Conservation (phyloP, 2,329 filamentous ascomycete species). For the Corinectria fuckeliana region DNA sequence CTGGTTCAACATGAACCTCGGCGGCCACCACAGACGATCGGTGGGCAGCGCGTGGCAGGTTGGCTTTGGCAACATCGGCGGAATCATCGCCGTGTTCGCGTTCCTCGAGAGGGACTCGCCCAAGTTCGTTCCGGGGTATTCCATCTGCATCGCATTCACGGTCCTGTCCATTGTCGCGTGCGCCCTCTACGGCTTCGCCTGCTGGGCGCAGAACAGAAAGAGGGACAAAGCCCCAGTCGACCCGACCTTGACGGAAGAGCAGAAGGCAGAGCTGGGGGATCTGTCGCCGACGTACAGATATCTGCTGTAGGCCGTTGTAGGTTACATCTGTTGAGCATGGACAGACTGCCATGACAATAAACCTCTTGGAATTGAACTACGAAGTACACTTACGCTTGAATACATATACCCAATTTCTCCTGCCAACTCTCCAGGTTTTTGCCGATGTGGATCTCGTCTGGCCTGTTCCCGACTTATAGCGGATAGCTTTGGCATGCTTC, state of each 20-base stretch:
- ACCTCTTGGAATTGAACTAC: no score
- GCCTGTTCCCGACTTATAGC: no score
- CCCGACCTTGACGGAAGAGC: slow-evolving; percentile 60
- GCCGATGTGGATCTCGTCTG: no score
- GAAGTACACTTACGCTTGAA: no score
- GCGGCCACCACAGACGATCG: slow-evolving; percentile 72
- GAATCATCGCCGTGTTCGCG: slow-evolving; percentile 77
- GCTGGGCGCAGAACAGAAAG: slow-evolving; percentile 65
- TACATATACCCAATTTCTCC: no score
- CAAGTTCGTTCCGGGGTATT: slow-evolving; percentile 74
- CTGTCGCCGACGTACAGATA: slow-evolving; percentile 67
- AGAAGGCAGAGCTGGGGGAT: slow-evolving; percentile 68
- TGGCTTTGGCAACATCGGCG: slow-evolving; percentile 80
- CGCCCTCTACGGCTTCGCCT: slow-evolving; percentile 63
- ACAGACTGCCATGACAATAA: no score
- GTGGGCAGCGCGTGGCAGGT: slow-evolving; percentile 80
- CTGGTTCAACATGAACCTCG: slow-evolving; percentile 83
- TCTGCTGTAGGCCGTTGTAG: slow-evolving; percentile 50
- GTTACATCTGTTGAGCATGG: no score
- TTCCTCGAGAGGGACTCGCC: slow-evolving; percentile 73
- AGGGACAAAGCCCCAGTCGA: slow-evolving; percentile 56
- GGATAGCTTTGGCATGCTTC: no score
- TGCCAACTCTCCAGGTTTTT: no score
- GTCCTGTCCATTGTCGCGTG: slow-evolving; percentile 70
- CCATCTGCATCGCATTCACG: slow-evolving; percentile 77